These are phyloP conservation scores for Globisporangium radiosum DNA, from an alignment of 352 stramenopile species.

Conservation along the genomic window DNA sequence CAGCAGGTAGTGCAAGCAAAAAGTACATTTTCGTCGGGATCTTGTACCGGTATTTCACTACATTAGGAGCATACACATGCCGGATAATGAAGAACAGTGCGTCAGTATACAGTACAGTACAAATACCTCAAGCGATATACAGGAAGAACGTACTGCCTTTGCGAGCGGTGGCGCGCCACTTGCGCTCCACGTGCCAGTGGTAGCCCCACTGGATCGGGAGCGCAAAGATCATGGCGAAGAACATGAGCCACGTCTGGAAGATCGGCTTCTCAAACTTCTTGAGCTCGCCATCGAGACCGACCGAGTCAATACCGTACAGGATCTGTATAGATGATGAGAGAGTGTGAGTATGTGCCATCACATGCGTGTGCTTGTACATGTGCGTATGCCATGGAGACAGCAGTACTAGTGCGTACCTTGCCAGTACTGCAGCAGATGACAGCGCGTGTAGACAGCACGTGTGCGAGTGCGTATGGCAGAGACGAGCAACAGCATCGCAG, in stretches of 20 bases:
- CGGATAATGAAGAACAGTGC: not conserved
- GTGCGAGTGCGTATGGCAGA: not conserved
- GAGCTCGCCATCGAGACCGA: conserved; percentile 80
- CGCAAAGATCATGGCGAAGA: conserved; percentile 93
- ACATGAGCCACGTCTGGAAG: conserved; percentile 97
- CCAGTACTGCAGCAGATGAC: conserved; percentile 32
- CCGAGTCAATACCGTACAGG: conserved; percentile 89
- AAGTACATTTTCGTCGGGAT: conserved; percentile 92
- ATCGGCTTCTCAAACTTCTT: conserved; percentile 94
- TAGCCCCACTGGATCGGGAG: conserved; percentile 90
- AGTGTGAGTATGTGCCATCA: not conserved
- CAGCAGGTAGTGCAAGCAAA: conserved; percentile 87
- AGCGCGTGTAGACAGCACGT: not conserved
- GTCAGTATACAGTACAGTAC: no score
- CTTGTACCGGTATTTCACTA: conserved; percentile 69
- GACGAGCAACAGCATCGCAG: no score
- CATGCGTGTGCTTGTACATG: no score
- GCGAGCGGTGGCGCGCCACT: conserved; percentile 51
- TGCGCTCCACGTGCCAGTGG: conserved; percentile 67
- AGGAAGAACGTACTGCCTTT: conserved; percentile 46
- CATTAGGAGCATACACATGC: not conserved
- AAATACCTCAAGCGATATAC: no score
- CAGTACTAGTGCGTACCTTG: conserved; percentile 34
- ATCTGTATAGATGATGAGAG: conserved; percentile 46
- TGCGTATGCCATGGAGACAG: not conserved